Conservation (phyloP, 257 asterid genomes). For the Ligustrum vulgare region DNA sequence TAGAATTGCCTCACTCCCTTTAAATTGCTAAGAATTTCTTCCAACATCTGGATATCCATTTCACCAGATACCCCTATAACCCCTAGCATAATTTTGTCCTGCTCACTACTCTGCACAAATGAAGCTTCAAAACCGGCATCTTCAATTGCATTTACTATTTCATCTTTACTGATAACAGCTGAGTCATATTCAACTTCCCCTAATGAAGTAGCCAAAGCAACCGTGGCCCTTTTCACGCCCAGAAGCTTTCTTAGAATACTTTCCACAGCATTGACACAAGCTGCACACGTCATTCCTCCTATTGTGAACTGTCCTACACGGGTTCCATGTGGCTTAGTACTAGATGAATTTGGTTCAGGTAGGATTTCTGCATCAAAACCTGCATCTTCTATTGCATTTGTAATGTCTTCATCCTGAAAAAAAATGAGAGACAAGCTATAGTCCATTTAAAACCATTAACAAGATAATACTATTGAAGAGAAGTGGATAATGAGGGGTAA, state of each 20-base stretch:
- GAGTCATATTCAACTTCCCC: constrained; percentile 97
- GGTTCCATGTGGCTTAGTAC: constrained; percentile 43
- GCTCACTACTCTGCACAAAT: constrained; percentile 88
- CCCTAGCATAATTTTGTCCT: constrained; percentile 72
- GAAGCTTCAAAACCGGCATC: constrained; percentile 99
- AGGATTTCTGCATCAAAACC: constrained; percentile 95
- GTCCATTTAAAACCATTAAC: constrained; percentile 21
- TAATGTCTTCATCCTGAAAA: constrained; percentile 80
- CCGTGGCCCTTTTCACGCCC: constrained; percentile 84
- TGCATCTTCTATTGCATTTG: constrained; percentile 93
- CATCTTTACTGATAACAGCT: constrained; percentile 62
- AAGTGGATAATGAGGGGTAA: not conserved
- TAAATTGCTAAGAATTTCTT: constrained; percentile 60
- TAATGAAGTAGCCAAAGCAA: constrained; percentile 83
- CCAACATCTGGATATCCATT: constrained; percentile 66
- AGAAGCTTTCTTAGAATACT: constrained; percentile 72
- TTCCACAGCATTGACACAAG: constrained; percentile 96
- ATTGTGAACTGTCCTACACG: constrained; percentile 87
- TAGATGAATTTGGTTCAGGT: constrained; percentile 58
- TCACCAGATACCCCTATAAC: constrained; percentile 69
- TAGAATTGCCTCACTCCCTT: constrained; percentile 76
- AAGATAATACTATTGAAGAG: not conserved
- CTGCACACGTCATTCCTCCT: constrained; percentile 99
- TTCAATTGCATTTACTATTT: constrained; percentile 74
- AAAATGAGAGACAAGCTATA: constrained; percentile 22